Evolutionary conservation across 208 protist genomes (phyloP).

Genomic region (Leishmania gerbilli): DNA sequence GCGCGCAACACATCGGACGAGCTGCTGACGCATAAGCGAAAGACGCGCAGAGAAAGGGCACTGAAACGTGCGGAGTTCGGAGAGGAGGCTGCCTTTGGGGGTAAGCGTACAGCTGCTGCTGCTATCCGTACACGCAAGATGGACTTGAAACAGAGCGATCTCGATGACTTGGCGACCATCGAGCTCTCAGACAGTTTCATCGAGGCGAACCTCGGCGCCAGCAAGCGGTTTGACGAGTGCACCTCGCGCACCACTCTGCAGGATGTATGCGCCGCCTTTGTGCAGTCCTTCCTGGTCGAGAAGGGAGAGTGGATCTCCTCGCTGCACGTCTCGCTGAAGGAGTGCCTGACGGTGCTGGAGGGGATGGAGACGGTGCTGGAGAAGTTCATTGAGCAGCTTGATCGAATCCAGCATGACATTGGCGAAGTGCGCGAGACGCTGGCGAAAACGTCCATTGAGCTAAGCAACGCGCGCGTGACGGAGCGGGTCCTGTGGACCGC

Average conservation of each 20-base stretch:
- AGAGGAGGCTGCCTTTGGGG: neutral
- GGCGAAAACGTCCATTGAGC: constrained; percentile 41
- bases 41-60: neutral
- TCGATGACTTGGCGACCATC: constrained; percentile 62
- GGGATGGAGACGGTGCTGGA: constrained; percentile 73
- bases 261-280: constrained; percentile 67
- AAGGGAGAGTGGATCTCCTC: constrained; percentile 52
- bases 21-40: neutral
- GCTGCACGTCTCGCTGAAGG: constrained; percentile 55
- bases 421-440: constrained; percentile 72
- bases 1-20: neutral
- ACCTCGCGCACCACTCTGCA: constrained; percentile 43
- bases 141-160: constrained; percentile 38
- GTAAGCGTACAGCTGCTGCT: neutral
- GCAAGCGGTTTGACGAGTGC: constrained; percentile 36
- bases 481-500: constrained; percentile 63
- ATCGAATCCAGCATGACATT: constrained; percentile 70
- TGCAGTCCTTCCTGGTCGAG: constrained; percentile 64
- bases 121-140: neutral
- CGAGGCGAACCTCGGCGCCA: constrained; percentile 36
- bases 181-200: constrained; percentile 64
- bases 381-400: constrained; percentile 67
- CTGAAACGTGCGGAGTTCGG: neutral
- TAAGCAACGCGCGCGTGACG: constrained; percentile 47
- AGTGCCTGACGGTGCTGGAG: constrained; percentile 58